Conservation (phyloP, 2,329 filamentous ascomycete species). For the Stachybotrys echinatus region DNA sequence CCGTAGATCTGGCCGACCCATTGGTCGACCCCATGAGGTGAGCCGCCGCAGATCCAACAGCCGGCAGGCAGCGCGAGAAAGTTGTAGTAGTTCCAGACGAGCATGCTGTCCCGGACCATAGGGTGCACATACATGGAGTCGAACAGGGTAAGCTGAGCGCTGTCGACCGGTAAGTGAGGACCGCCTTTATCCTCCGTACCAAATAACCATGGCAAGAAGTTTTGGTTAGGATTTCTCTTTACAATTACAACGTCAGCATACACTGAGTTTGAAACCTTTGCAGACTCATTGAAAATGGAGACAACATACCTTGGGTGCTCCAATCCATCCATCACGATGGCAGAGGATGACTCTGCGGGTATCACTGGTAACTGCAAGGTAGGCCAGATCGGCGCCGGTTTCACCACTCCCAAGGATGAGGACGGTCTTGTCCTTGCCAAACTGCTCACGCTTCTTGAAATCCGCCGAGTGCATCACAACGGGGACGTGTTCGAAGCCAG, state of each 20-base stretch:
- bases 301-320: slow-evolving; percentile 9
- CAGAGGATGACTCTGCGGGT: slow-evolving; percentile 33
- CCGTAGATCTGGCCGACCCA: slow-evolving; percentile 17
- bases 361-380: slow-evolving; percentile 33
- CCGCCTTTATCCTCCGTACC: slow-evolving; percentile 1
- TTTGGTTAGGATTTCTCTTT: slow-evolving; percentile 6
- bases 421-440: slow-evolving; percentile 30
- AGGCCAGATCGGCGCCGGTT: slow-evolving; percentile 34
- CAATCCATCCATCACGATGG: slow-evolving; percentile 31
- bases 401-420: slow-evolving; percentile 37
- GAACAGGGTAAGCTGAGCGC: slow-evolving; percentile 17
- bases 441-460: slow-evolving; percentile 32
- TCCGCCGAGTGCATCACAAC: slow-evolving; percentile 34
- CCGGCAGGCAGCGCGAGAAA: slow-evolving; percentile 14
- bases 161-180: slow-evolving; percentile 5
- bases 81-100: slow-evolving; percentile 34
- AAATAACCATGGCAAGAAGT: slow-evolving; percentile 9
- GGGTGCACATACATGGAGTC: slow-evolving; percentile 37
- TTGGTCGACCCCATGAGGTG: slow-evolving; percentile 13
- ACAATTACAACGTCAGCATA: not conserved
- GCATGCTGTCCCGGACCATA: slow-evolving; percentile 23
- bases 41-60: slow-evolving; percentile 13
- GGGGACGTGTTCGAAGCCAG: slow-evolving; percentile 28
- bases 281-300: not conserved
- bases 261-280: not conserved